These are phyloP conservation scores for Fusarium sp. DNA, from an alignment of 2,329 filamentous ascomycete species.

Conservation along the genomic window DNA sequence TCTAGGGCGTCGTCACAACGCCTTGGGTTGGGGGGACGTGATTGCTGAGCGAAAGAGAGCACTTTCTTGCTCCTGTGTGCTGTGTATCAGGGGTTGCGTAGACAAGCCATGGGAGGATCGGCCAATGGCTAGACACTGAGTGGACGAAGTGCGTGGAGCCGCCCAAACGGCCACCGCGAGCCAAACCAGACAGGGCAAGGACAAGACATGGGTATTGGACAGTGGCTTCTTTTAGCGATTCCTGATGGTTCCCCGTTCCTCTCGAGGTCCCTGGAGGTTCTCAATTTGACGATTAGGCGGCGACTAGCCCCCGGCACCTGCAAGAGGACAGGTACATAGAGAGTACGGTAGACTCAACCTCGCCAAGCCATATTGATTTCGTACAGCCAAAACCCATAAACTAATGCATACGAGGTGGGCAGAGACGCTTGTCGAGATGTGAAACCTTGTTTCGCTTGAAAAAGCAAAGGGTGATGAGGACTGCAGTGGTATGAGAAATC, in stretches of 20 bases:
- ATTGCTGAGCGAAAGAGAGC: slow-evolving; percentile 35
- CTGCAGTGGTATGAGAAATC: slow-evolving; percentile 2
- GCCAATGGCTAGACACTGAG: slow-evolving; percentile 37
- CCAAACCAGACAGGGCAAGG: slow-evolving; percentile 38
- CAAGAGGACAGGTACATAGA: slow-evolving; percentile 9
- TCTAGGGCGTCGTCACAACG: slow-evolving; percentile 38
- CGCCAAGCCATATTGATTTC: slow-evolving; percentile 26
- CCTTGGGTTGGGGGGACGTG: slow-evolving; percentile 35
- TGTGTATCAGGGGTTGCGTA: slow-evolving; percentile 22
- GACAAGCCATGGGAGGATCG: slow-evolving; percentile 23
- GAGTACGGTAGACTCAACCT: slow-evolving; percentile 17
- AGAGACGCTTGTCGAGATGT: slow-evolving; percentile 26
- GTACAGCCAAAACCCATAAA: slow-evolving; percentile 25
- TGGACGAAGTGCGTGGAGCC: slow-evolving; percentile 31
- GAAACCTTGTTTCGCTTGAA: not conserved
- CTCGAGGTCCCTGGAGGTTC: slow-evolving; percentile 25
- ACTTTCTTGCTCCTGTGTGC: slow-evolving; percentile 18
- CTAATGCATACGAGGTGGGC: slow-evolving; percentile 2
- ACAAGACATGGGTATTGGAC: slow-evolving; percentile 26
- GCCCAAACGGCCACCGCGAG: slow-evolving; percentile 31
- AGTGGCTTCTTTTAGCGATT: slow-evolving; percentile 34
- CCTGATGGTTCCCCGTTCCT: slow-evolving; percentile 17
- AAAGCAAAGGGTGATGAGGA: not conserved
- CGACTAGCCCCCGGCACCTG: slow-evolving; percentile 40
- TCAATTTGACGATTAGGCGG: slow-evolving; percentile 34